Evolutionary conservation across 495 filamentous ascomycete species (phyloP).

Genomic region (Trichocladium uniseriatum): DNA sequence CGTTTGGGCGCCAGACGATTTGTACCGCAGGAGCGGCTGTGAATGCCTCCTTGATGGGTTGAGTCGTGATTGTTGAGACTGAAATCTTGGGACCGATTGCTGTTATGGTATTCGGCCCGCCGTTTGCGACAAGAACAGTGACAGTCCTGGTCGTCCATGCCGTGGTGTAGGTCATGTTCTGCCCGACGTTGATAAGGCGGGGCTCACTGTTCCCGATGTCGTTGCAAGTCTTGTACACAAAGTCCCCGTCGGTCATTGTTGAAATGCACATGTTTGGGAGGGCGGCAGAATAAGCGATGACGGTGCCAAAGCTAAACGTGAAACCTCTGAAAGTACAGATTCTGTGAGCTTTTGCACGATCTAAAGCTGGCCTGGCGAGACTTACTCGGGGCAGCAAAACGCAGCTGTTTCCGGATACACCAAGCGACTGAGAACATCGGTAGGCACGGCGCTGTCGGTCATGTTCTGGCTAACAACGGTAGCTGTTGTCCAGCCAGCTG

Average conservation of each 20-base stretch:
- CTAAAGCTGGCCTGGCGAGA: background rate
- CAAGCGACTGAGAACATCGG: background rate
- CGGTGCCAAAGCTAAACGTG: background rate
- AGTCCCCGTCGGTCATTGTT: background rate
- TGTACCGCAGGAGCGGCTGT: background rate
- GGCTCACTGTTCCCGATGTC: background rate
- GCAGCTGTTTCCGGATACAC: background rate
- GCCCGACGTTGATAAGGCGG: background rate
- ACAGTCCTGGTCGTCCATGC: too few species aligned
- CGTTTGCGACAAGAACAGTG: too few species aligned
- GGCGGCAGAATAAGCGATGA: too few species aligned
- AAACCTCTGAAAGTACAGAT: background rate
- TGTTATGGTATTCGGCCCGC: too few species aligned
- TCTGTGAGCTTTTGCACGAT: background rate
- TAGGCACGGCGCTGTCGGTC: background rate
- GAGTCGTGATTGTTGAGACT: too few species aligned
- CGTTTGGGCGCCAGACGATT: background rate
- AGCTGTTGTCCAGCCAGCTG: background rate
- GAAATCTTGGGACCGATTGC: too few species aligned
- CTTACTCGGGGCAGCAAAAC: background rate
- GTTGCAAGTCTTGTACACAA: background rate
- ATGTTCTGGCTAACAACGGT: background rate
- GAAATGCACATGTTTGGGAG: background rate
- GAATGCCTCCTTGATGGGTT: background rate
- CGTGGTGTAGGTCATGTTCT: background rate